Conservation (phyloP, 495 filamentous ascomycete genomes). For the Astrothelium macrocarpum region DNA sequence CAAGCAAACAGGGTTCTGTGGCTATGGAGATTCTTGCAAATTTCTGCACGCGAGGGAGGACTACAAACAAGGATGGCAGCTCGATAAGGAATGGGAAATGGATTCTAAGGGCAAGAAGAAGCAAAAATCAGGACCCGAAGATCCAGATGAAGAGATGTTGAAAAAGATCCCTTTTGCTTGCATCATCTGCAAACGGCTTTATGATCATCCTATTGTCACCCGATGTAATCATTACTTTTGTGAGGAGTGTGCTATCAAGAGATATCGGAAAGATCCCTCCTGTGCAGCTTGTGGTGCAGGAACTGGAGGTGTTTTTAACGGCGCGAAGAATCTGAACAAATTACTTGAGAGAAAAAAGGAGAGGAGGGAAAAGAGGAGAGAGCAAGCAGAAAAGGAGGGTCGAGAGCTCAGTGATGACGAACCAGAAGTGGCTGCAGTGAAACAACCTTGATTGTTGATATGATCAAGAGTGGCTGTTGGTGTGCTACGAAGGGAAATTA, state of each 20-base stretch:
- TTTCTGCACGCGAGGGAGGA: slow-evolving; percentile 81
- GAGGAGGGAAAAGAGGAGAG: slow-evolving; percentile 52
- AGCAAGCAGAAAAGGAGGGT: slow-evolving; percentile 55
- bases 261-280: slow-evolving; percentile 60
- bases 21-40: slow-evolving; percentile 76
- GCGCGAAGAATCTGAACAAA: slow-evolving; percentile 71
- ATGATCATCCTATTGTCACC: slow-evolving; percentile 74
- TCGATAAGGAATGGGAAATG: slow-evolving; percentile 88
- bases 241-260: slow-evolving; percentile 71
- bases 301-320: slow-evolving; percentile 84
- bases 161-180: slow-evolving; percentile 94
- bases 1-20: slow-evolving; percentile 79
- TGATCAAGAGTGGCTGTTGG: neutral
- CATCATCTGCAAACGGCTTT: slow-evolving; percentile 75
- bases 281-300: slow-evolving; percentile 80
- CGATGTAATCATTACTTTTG: slow-evolving; percentile 96
- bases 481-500: too few species aligned
- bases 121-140: slow-evolving; percentile 47
- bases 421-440: neutral
- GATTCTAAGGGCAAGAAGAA: slow-evolving; percentile 60
- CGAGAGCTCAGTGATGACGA: neutral
- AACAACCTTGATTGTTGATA: neutral
- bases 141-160: slow-evolving; percentile 64
- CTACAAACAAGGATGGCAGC: slow-evolving; percentile 89
- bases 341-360: slow-evolving; percentile 77